A percentile compares a stretch with the other conserved stretches of the same genome.
These are phyloP conservation scores for Phialocephala subalpina DNA, from an alignment of 2,329 filamentous ascomycete species.

Conservation along the genomic window DNA sequence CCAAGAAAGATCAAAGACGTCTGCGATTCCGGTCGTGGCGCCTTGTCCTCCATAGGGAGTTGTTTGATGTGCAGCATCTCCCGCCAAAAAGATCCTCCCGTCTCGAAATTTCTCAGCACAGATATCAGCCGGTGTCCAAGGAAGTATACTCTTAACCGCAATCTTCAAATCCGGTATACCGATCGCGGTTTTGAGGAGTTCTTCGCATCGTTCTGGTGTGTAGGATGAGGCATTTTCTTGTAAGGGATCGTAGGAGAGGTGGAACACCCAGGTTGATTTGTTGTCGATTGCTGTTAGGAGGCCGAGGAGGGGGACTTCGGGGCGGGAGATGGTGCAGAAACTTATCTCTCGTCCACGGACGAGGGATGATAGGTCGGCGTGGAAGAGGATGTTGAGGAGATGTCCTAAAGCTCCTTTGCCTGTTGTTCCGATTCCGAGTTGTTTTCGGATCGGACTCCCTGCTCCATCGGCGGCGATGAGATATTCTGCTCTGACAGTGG, in stretches of 20 bases:
- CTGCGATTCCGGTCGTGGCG: constrained; percentile 47
- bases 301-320: constrained; percentile 30
- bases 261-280: constrained; percentile 40
- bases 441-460: constrained; percentile 39
- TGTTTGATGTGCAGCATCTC: constrained; percentile 59
- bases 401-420: constrained; percentile 44
- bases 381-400: constrained; percentile 48
- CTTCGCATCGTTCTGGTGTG: constrained; percentile 31
- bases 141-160: constrained; percentile 45
- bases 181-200: constrained; percentile 42
- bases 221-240: constrained; percentile 36
- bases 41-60: constrained; percentile 55
- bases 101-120: constrained; percentile 41
- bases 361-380: constrained; percentile 40
- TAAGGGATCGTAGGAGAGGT: constrained; percentile 36
- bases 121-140: constrained; percentile 44
- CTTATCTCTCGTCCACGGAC: constrained; percentile 44
- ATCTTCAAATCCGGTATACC: constrained; percentile 42
- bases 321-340: constrained; percentile 43
- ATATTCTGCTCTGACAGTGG: constrained; percentile 44
- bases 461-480: constrained; percentile 50
- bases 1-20: constrained; percentile 53
- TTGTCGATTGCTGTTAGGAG: constrained; percentile 41
- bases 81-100: constrained; percentile 51
- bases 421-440: constrained; percentile 40